Evolutionary conservation across 306 rosid genomes (phyloP), one percentile per base, ranked within the genome.

Genomic region (Vigna mungo): DNA sequence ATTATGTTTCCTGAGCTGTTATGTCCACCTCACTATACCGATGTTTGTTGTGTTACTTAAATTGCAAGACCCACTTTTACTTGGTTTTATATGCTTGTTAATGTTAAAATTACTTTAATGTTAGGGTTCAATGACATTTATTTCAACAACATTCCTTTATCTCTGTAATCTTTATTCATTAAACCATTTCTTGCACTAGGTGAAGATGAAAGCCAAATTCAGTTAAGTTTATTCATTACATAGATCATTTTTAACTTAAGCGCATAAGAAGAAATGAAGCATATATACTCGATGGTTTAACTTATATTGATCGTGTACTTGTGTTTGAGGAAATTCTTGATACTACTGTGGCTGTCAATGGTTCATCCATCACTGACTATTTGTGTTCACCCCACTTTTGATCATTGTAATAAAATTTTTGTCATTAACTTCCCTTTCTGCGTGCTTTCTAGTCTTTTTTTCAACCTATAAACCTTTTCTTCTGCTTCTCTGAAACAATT

Each of bases 361-460:
- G 14, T 76, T 60, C 55, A 21, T 21, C 23, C 23, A 53, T 63
- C 30, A 36, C 36, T 36, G n/a, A 21, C 7, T 56, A 44, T 62
- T 75, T 62, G 34, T 61, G 10, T 54, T 39, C 21, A 43, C 48
- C 44, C 9, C 37, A 44, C 5, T 34, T 12, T 0, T 39, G 44
- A 63, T 66, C 60, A 65, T 59, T 72, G 59, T 66, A 66, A 65
- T 72, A 37, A 21, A 21, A 58, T 14, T 58, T 82, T 65, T 76
- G 82, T 52, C 74, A 41, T 71, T 52, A 54, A 32, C 17, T 73
- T 63, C 55, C 36, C 71, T 75, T 78, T 46, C 32, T 34, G 63
- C 47, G 44, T 66, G 62, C 27, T 75, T 81, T 68, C 41, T 56
- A 51, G 56, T 54, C 65, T 52, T 78, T 39, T n/a, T 74, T 56